These are phyloP conservation scores for Coemansia reversa DNA, from an alignment of 192 early-diverging fungal species.

Conservation along the genomic window DNA sequence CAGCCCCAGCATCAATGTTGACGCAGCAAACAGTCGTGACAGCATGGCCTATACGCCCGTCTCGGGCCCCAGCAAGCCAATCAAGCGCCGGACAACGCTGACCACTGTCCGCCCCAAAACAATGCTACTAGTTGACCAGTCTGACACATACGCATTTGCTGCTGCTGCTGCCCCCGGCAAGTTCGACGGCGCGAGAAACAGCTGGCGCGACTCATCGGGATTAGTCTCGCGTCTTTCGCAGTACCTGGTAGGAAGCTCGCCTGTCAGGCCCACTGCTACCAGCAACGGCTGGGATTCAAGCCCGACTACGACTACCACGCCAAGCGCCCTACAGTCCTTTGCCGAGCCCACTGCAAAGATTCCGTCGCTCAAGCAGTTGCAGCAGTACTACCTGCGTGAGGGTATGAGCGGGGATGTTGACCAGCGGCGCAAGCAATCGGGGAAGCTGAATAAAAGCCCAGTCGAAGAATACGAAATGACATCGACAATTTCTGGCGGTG, in stretches of 20 bases:
- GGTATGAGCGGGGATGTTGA: constrained; percentile 13
- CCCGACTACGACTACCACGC: constrained; percentile 1
- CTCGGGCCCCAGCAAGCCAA: constrained; percentile 5
- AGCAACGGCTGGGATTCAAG: constrained; percentile 14
- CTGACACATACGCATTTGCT: constrained; percentile 16
- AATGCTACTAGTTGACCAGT: constrained; percentile 49
- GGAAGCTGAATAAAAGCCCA: background rate
- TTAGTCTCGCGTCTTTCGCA: constrained; percentile 45
- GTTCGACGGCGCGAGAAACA: constrained; percentile 1
- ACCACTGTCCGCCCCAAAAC: constrained; percentile 31
- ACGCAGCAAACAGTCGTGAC: constrained; percentile 8
- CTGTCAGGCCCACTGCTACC: constrained; percentile 1
- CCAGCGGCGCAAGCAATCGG: background rate
- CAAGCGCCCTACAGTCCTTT: constrained; percentile 1
- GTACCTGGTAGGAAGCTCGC: constrained; percentile 23
- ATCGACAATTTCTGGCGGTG: background rate
- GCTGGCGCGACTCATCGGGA: constrained; percentile 17
- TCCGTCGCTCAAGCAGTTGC: constrained; percentile 52
- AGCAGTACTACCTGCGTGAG: constrained; percentile 47
- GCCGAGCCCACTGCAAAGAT: constrained; percentile 16
- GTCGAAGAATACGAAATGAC: constrained; percentile 37
- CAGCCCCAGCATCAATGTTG: constrained; percentile 9
- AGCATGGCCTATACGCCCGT: constrained; percentile 49
- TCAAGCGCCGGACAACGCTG: constrained; percentile 20
- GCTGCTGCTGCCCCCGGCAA: background rate